phyloP scores from a whole-genome alignment of 768 basidiomycete species.

The Lyophyllum shimeji region DNA sequence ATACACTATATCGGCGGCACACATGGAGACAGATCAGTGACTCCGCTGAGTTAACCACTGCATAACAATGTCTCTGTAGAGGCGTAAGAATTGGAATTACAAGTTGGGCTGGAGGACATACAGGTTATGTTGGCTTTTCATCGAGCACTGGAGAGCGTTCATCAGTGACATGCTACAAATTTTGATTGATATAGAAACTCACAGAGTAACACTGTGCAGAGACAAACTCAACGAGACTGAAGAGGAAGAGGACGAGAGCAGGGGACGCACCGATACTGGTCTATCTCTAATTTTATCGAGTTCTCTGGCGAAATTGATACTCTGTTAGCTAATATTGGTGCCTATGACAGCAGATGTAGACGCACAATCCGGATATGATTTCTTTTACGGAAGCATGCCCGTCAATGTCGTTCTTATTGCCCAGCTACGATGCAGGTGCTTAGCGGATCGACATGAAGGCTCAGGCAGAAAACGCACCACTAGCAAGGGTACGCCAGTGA shows the following conservation, averaged over 20 bases:
- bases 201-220: conserved; percentile 77
- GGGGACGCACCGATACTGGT: conserved; percentile 75
- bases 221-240: neutral
- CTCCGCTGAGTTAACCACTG: conserved; percentile 83
- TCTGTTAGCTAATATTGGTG: neutral
- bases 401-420: conserved; percentile 90
- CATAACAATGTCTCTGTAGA: conserved; percentile 74
- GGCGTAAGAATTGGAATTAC: conserved; percentile 4
- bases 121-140: conserved; percentile 96
- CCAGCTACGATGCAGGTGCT: conserved; percentile 49
- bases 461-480: conserved; percentile 55
- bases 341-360: conserved; percentile 7
- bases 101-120: conserved; percentile 33
- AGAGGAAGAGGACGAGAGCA: neutral
- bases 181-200: conserved; percentile 22
- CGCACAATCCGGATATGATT: conserved; percentile 75
- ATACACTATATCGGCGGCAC: neutral
- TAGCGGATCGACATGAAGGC: neutral
- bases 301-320: conserved; percentile 42
- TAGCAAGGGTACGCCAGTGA: conserved; percentile 74
- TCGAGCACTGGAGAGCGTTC: conserved; percentile 69
- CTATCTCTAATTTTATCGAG: conserved; percentile 78
- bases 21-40: conserved; percentile 41
- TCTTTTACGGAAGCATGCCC: conserved; percentile 79
- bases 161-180: conserved; percentile 5